phyloP scores from a whole-genome alignment of 1,284 basidiomycete genomes.

The Puccinia hordei region DNA sequence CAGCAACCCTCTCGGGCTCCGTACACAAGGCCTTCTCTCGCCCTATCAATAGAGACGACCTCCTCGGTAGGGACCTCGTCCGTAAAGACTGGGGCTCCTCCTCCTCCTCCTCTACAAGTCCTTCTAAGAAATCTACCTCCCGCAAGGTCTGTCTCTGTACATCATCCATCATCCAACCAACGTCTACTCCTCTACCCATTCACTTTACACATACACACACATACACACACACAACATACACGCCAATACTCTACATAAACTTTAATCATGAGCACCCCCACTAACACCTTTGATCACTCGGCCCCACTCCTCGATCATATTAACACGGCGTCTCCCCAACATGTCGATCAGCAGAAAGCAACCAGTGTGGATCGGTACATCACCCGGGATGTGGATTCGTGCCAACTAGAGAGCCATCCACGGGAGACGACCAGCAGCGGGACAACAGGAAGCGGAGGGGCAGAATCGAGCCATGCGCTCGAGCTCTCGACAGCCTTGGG shows the following conservation, averaged over 20 bases:
- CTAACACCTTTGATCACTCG: not conserved
- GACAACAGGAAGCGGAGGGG: not conserved
- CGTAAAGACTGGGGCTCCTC: slow-evolving; percentile 40
- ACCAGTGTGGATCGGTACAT: slow-evolving; percentile 49
- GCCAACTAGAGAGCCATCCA: slow-evolving; percentile 30
- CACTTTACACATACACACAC: not conserved
- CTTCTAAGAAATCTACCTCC: slow-evolving; percentile 22
- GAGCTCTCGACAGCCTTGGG: slow-evolving; percentile 56
- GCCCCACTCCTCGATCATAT: not conserved
- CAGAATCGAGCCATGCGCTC: slow-evolving; percentile 54
- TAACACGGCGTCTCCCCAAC: not conserved
- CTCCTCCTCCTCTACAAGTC: slow-evolving; percentile 19
- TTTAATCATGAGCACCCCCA: not conserved
- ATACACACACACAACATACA: too few relatives aligned
- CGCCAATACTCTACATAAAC: not conserved
- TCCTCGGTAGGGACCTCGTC: slow-evolving; percentile 47
- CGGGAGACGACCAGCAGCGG: slow-evolving; percentile 8
- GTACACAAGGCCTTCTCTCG: slow-evolving; percentile 29
- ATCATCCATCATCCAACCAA: not conserved
- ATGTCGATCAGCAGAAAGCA: slow-evolving; percentile 9
- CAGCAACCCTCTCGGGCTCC: not conserved
- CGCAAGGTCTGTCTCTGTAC: slow-evolving; percentile 40
- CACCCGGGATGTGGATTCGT: slow-evolving; percentile 35
- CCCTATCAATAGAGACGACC: slow-evolving; percentile 40
- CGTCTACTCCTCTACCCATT: not conserved